phyloP scores from a whole-genome alignment of 495 filamentous ascomycete genomes.

The Podospora sp. region DNA sequence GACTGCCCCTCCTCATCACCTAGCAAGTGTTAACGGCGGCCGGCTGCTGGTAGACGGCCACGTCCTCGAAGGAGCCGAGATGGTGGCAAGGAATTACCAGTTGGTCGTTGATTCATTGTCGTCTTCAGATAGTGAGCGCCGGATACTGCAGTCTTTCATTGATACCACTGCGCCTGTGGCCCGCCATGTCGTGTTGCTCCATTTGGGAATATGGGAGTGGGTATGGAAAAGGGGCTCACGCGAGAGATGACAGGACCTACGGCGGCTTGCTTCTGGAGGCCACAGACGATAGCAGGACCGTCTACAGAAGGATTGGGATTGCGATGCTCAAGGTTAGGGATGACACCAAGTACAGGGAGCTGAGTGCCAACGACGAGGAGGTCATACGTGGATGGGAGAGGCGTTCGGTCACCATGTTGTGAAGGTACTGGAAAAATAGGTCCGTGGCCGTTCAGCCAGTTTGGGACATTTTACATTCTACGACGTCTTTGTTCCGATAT shows the following conservation, averaged over 20 bases:
- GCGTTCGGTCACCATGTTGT: background rate
- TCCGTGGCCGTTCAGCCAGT: no score
- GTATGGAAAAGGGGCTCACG: background rate
- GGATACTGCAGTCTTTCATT: background rate
- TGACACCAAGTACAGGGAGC: background rate
- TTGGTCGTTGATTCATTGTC: background rate
- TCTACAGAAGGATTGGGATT: conserved; percentile 1
- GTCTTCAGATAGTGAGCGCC: background rate
- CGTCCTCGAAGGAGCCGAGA: background rate
- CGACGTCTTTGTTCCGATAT: no score
- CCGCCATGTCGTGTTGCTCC: background rate
- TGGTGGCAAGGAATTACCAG: conserved; percentile 6
- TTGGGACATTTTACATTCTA: no score
- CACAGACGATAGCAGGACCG: background rate
- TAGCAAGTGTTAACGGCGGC: background rate
- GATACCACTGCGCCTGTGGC: background rate
- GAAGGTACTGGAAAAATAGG: background rate
- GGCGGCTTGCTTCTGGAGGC: conserved; percentile 9
- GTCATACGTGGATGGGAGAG: conserved; percentile 2
- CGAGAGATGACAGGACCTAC: conserved; percentile 1
- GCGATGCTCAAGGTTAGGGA: background rate
- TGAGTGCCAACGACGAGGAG: conserved; percentile 1
- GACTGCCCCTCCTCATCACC: background rate
- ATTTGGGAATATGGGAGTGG: conserved; percentile 11
- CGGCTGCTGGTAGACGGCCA: background rate